Evolutionary conservation across 495 filamentous ascomycete species (phyloP).

Genomic region (Glutinoglossum americanum): DNA sequence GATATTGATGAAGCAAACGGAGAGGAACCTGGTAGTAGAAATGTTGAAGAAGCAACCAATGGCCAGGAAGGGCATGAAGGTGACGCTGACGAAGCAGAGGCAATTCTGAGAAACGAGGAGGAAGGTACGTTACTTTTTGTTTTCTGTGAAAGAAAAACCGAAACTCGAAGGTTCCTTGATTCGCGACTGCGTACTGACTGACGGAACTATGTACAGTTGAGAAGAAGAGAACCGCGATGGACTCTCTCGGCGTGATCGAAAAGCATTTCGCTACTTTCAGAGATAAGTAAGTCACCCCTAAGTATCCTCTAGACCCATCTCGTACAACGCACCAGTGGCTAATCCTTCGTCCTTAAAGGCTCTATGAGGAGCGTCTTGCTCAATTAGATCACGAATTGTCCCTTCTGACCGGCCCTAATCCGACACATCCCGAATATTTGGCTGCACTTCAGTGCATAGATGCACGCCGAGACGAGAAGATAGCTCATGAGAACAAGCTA

Average conservation of each 20-base stretch:
- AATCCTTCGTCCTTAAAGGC: slow-evolving; percentile 23
- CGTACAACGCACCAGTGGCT: background rate
- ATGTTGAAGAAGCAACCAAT: background rate
- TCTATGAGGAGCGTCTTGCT: slow-evolving; percentile 70
- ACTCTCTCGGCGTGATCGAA: slow-evolving; percentile 57
- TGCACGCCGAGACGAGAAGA: slow-evolving; percentile 55
- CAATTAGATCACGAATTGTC: slow-evolving; percentile 65
- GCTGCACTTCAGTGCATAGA: slow-evolving; percentile 69
- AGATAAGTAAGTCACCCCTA: slow-evolving; percentile 43
- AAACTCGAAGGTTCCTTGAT: too few relatives aligned
- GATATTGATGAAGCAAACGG: slow-evolving; percentile 1
- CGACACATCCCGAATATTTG: slow-evolving; percentile 72
- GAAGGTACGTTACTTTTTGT: slow-evolving; percentile 35
- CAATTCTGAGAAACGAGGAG: slow-evolving; percentile 41
- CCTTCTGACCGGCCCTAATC: slow-evolving; percentile 51
- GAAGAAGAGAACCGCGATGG: slow-evolving; percentile 61
- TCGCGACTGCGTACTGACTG: slow-evolving; percentile 14
- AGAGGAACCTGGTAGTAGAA: slow-evolving; percentile 3
- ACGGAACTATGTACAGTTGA: slow-evolving; percentile 32
- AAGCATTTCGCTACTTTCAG: slow-evolving; percentile 64
- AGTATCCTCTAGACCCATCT: background rate
- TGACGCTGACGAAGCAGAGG: slow-evolving; percentile 22
- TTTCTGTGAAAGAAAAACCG: too few relatives aligned
- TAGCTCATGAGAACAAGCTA: slow-evolving; percentile 48
- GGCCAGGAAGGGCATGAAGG: slow-evolving; percentile 7